Evolutionary conservation across 352 stramenopile genomes (phyloP).

Genomic region (Phytopythium cucurbitacearum): DNA sequence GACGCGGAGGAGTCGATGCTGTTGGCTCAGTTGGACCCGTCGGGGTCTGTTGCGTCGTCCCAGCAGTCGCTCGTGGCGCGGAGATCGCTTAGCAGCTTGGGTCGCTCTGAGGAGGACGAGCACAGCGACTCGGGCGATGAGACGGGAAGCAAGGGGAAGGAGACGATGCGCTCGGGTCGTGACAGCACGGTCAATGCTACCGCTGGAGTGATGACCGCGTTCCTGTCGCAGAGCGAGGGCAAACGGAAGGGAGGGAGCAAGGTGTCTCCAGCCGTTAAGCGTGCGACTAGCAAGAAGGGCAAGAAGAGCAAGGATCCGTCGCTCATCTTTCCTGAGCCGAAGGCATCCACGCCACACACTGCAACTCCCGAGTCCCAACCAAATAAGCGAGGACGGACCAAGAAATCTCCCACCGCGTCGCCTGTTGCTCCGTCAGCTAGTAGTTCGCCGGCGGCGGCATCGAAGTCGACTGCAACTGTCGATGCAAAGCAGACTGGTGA

Average conservation of each 20-base stretch:
- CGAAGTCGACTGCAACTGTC: constrained; percentile 11
- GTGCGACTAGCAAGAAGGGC: constrained; percentile 11
- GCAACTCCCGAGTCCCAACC: constrained; percentile 26
- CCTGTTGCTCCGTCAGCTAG: not conserved
- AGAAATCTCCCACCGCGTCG: constrained; percentile 20
- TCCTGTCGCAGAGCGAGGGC: too few relatives aligned
- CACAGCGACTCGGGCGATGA: too few relatives aligned
- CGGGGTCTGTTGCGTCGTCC: constrained; percentile 8
- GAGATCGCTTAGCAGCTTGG: not conserved
- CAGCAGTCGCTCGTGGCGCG: not conserved
- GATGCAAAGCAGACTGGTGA: constrained; percentile 19
- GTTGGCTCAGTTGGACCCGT: constrained; percentile 40
- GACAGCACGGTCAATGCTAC: too few relatives aligned
- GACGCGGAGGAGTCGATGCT: constrained; percentile 57
- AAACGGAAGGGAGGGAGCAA: too few relatives aligned
- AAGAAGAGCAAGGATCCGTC: constrained; percentile 16
- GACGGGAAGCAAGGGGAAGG: constrained; percentile 7
- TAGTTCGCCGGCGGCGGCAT: too few relatives aligned
- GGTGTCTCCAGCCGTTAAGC: not conserved
- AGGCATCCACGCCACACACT: constrained; percentile 22
- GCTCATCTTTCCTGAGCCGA: constrained; percentile 48
- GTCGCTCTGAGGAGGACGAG: too few relatives aligned
- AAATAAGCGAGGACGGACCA: constrained; percentile 28
- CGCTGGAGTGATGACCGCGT: too few relatives aligned
- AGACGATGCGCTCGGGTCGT: not conserved